These are phyloP conservation scores for Rosellinia necatrix DNA, from an alignment of 2,329 filamentous ascomycete species.

Conservation along the genomic window DNA sequence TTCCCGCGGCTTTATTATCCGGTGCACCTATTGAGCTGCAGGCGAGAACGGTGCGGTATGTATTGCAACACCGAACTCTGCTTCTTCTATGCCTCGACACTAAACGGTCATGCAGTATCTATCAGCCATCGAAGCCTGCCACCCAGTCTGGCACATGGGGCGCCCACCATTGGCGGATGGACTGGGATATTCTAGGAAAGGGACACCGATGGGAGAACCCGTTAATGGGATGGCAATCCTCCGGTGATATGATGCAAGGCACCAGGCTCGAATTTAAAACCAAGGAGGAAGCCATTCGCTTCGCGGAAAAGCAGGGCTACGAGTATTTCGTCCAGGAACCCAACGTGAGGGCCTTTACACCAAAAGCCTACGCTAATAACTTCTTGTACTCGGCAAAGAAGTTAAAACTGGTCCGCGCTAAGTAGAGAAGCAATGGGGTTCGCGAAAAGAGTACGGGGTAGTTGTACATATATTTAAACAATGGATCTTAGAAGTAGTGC, in stretches of 20 bases:
- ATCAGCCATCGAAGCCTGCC: slow-evolving; percentile 87
- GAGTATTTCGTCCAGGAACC: slow-evolving; percentile 99
- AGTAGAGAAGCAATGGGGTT: slow-evolving; percentile 54
- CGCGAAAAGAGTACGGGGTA: slow-evolving; percentile 8
- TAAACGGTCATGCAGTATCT: slow-evolving; percentile 68
- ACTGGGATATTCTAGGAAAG: slow-evolving; percentile 93
- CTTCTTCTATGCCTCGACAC: background rate
- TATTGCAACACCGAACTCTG: background rate
- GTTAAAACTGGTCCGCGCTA: slow-evolving; percentile 84
- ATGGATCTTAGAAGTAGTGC: slow-evolving; percentile 23
- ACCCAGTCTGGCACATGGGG: slow-evolving; percentile 94
- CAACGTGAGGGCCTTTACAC: slow-evolving; percentile 80
- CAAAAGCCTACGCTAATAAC: slow-evolving; percentile 97
- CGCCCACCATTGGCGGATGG: slow-evolving; percentile 89
- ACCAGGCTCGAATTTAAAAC: slow-evolving; percentile 86
- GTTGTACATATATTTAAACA: slow-evolving; percentile 32
- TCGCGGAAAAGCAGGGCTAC: slow-evolving; percentile 98
- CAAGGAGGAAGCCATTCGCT: slow-evolving; percentile 93
- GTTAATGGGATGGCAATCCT: slow-evolving; percentile 98
- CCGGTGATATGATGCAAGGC: slow-evolving; percentile 92
- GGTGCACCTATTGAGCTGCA: slow-evolving; percentile 94
- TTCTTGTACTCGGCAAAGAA: slow-evolving; percentile 85
- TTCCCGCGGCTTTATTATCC: slow-evolving; percentile 85
- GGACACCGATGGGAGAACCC: slow-evolving; percentile 98
- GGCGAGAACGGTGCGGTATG: slow-evolving; percentile 89